Conservation (phyloP, 768 basidiomycete species). For the Hypholoma fasciculare region DNA sequence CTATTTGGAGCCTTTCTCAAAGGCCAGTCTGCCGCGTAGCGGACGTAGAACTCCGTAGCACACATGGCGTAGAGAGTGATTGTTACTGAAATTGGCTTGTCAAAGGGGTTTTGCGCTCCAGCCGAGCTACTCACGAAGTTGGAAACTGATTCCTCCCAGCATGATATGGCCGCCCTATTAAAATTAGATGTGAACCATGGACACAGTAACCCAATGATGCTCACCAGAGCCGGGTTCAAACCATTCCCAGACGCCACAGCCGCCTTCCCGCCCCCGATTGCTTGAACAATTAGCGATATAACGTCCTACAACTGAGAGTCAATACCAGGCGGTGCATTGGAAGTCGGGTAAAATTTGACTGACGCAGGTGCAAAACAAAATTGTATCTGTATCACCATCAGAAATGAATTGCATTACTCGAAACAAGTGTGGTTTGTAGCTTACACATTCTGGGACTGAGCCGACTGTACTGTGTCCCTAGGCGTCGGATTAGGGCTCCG, state of each 20-base stretch:
- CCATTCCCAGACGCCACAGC: slow-evolving; percentile 27
- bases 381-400: slow-evolving; percentile 28
- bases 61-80: slow-evolving; percentile 41
- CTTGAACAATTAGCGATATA: slow-evolving; percentile 61
- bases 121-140: slow-evolving; percentile 38
- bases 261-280: slow-evolving; percentile 59
- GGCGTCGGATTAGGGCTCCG: slow-evolving; percentile 39
- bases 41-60: slow-evolving; percentile 46
- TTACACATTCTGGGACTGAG: slow-evolving; percentile 41
- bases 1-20: slow-evolving; percentile 1
- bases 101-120: neutral
- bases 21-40: slow-evolving; percentile 37
- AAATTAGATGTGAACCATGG: neutral
- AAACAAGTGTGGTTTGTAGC: slow-evolving; percentile 9
- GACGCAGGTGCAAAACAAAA: slow-evolving; percentile 38
- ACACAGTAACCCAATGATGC: neutral
- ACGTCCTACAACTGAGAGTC: slow-evolving; percentile 37
- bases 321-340: neutral
- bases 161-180: slow-evolving; percentile 44
- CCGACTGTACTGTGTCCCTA: slow-evolving; percentile 53
- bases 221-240: slow-evolving; percentile 15
- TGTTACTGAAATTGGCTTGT: slow-evolving; percentile 29
- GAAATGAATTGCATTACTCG: neutral
- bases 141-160: slow-evolving; percentile 64
- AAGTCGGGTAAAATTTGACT: slow-evolving; percentile 1